phyloP scores from a whole-genome alignment of 257 asterid species.

The Paraleonurus japonicus region DNA sequence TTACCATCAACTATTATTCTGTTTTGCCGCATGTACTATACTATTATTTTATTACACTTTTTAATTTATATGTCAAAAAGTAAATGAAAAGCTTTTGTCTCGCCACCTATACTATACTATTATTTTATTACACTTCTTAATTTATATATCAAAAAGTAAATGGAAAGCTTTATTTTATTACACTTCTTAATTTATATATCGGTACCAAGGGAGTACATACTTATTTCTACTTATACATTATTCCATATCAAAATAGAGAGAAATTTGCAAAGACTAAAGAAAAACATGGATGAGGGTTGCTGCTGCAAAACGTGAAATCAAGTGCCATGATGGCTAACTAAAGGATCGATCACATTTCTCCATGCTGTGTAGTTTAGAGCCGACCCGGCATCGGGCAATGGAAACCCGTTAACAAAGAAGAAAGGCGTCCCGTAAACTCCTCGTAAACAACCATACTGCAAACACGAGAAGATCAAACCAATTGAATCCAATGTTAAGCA shows the following conservation, averaged over 20 bases:
- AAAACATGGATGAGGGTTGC: neutral
- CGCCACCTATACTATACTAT: too few relatives aligned
- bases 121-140: too few relatives aligned
- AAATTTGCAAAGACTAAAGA: neutral
- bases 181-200: too few relatives aligned
- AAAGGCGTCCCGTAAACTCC: conserved; percentile 88
- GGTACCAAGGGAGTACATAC: too few relatives aligned
- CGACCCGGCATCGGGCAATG: conserved; percentile 71
- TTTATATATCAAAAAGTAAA: too few relatives aligned
- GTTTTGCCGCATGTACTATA: too few relatives aligned
- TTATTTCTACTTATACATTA: too few relatives aligned
- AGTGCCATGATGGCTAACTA: conserved; percentile 33
- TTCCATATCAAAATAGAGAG: neutral
- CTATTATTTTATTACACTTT: too few relatives aligned
- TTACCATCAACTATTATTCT: too few relatives aligned
- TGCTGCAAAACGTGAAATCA: neutral
- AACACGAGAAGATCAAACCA: neutral
- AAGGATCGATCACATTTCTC: conserved; percentile 59
- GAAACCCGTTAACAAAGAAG: conserved; percentile 90
- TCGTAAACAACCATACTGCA: conserved; percentile 76
- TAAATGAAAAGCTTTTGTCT: too few relatives aligned
- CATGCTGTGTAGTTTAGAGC: conserved; percentile 51
- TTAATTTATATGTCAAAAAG: too few relatives aligned
- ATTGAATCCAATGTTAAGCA: neutral
- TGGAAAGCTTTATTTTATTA: too few relatives aligned